Base-by-base conservation (phyloP, 108 stramenopile genomes). In the Pseudonitzschia multiseries region DNA sequence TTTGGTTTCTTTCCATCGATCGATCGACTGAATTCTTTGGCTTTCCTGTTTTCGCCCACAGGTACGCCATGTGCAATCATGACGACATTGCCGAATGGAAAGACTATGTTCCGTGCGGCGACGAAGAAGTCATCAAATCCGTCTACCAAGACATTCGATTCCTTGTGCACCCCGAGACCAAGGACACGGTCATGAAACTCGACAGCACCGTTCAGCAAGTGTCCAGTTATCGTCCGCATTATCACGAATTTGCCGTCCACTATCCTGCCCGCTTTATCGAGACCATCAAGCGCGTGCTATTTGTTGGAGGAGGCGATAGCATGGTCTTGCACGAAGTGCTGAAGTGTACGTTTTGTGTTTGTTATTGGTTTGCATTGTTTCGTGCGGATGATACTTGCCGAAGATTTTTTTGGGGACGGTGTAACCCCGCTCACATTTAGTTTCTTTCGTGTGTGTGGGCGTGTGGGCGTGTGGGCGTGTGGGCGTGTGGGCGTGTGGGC, bases 231-330 rank as follows among this genome's bases (percentile, higher is more conserved):
- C 78, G 92, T 12, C 92, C 92, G 3, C 88, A 93, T 41, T 93
- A 93, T 73, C 92, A 93, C 56, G 92, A 93, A 65, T 73, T 71
- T 27, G 72, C 72, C 33, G 86, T 93, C 18, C 88, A 93, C 72
- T 85, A 85, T 66, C 76, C 92, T 33, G 87, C 92, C 0, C 81
- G 85, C 1, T 93, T 84, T 67, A 40, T 93, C 36, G 75, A 84
- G 18, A 70, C 85, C 8, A 76, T 93, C 31, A 84, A 83, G 62
- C 84, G 92, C 22, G 81, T 87, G 10, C 50, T 88, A 0, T 95
- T 89, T 57, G 78, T 95, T 20, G 94, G 94, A n/a, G 94, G 91
- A 18, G 94, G 94, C 27, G 94, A 95, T 52, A 80, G 87, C 61
- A 93, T 93, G 91, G 61, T 95, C 4, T 57, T 95, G 57, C 89